These are phyloP conservation scores for Coemansia sp. DNA, from an alignment of 192 early-diverging fungal species.

Conservation along the genomic window DNA sequence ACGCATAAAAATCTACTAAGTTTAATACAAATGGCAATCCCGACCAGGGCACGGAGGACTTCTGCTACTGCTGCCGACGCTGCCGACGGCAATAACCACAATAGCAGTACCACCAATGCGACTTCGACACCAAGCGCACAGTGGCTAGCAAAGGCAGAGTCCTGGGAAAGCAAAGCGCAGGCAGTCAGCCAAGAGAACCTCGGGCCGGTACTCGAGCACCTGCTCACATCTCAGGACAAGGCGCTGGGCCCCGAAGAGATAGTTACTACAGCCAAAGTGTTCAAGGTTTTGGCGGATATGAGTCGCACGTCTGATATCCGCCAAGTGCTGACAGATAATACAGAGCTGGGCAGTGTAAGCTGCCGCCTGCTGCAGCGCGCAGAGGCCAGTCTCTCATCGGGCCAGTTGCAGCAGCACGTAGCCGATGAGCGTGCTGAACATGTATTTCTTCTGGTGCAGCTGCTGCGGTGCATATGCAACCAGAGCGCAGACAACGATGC, in stretches of 20 bases:
- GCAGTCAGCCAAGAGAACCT: constrained; percentile 2
- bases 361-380: constrained; percentile 20
- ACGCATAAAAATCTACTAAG: background rate
- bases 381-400: background rate
- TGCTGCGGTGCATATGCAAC: constrained; percentile 50
- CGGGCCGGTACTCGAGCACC: constrained; percentile 5
- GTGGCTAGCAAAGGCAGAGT: background rate
- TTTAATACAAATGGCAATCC: background rate
- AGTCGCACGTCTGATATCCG: constrained; percentile 19
- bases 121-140: background rate
- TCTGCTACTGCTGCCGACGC: background rate
- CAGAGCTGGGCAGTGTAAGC: constrained; percentile 8
- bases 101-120: background rate
- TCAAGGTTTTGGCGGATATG: constrained; percentile 40
- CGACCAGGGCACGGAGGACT: background rate
- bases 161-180: background rate
- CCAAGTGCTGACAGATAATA: constrained; percentile 4
- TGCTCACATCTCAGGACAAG: constrained; percentile 1
- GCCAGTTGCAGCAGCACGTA: background rate
- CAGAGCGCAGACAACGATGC: constrained; percentile 38
- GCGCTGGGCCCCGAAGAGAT: constrained; percentile 6
- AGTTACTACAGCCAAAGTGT: constrained; percentile 26
- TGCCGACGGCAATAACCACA: background rate
- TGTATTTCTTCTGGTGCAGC: constrained; percentile 33
- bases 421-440: constrained; percentile 21